Conservation (phyloP, 169 alveolate genomes). For the Plasmodium vivax region DNA sequence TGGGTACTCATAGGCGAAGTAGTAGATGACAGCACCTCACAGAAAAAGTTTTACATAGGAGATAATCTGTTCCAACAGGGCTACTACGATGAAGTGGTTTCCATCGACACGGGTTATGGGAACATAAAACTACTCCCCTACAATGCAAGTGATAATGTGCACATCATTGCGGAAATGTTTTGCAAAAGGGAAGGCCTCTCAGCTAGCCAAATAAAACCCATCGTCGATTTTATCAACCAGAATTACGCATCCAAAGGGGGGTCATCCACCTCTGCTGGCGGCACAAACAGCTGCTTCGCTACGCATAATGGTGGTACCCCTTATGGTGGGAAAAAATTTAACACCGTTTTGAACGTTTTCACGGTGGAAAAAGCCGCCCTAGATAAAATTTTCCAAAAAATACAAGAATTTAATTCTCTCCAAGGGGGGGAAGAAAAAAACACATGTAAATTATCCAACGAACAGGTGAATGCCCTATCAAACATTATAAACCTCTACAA, state of each 20-base stretch:
- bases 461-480: conserved; percentile 27
- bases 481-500: conserved; percentile 39
- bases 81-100: too few species aligned
- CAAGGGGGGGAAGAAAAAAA: neutral
- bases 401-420: conserved; percentile 30
- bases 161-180: conserved; percentile 62
- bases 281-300: neutral
- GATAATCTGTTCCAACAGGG: conserved; percentile 60
- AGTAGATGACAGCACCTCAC: too few species aligned
- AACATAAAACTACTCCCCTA: conserved; percentile 34
- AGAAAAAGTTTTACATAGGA: conserved; percentile 55
- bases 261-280: too few species aligned
- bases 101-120: conserved; percentile 49
- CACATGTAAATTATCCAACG: conserved; percentile 4
- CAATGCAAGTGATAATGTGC: conserved; percentile 41
- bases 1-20: too few species aligned
- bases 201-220: conserved; percentile 37
- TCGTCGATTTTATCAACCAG: conserved; percentile 66
- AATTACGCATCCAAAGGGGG: conserved; percentile 1
- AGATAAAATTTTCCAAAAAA: conserved; percentile 67
- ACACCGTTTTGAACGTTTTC: conserved; percentile 42
- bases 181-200: conserved; percentile 61
- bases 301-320: neutral
- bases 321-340: conserved; percentile 8
- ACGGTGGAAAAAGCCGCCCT: conserved; percentile 43